These are phyloP conservation scores for Nemania bipapillata DNA, from an alignment of 2,329 filamentous ascomycete genomes.

Conservation along the genomic window DNA sequence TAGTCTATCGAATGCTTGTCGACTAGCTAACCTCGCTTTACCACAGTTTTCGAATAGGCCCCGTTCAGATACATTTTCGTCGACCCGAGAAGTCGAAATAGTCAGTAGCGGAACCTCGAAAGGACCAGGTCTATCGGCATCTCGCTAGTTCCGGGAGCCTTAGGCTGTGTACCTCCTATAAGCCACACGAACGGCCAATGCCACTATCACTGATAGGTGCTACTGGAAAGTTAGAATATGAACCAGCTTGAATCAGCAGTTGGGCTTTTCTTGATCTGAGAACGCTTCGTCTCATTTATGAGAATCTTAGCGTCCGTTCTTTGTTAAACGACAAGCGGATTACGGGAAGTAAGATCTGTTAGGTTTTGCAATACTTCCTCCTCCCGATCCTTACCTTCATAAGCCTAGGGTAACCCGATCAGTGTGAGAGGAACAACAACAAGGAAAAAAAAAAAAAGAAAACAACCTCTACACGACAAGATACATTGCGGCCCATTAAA, in stretches of 20 bases:
- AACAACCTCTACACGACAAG: too few species aligned
- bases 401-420: not conserved
- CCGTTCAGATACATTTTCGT: not conserved
- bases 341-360: not conserved
- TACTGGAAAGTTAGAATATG: not conserved
- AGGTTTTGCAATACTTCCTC: not conserved
- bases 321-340: not conserved
- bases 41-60: conserved; percentile 1
- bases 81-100: not conserved
- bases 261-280: not conserved
- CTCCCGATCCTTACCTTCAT: not conserved
- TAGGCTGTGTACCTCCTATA: not conserved
- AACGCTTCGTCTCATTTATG: not conserved
- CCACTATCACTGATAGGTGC: too few species aligned
- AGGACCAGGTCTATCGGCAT: conserved; percentile 28
- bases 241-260: not conserved
- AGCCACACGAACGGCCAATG: too few species aligned
- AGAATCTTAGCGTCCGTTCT: not conserved
- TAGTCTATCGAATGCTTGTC: not conserved
- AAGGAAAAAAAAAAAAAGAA: too few species aligned
- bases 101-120: conserved; percentile 22
- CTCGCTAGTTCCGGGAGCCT: conserved; percentile 23
- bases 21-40: conserved; percentile 4
- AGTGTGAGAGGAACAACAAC: too few species aligned
- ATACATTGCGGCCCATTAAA: too few species aligned